Evolutionary conservation across 495 filamentous ascomycete genomes (phyloP).

Genomic region (Tuber umbilicatum): DNA sequence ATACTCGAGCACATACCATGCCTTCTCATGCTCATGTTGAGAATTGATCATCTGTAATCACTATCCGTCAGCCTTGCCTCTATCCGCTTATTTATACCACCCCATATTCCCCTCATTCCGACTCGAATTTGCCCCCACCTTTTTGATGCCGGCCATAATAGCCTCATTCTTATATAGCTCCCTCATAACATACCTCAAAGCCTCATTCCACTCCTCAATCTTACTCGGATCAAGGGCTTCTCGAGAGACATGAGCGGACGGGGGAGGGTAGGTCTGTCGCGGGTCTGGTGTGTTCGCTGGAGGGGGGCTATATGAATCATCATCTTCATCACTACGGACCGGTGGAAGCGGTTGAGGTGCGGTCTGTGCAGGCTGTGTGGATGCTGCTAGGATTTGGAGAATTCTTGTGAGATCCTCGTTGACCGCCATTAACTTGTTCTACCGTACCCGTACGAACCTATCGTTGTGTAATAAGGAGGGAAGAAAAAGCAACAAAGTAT

Average conservation of each 20-base stretch:
- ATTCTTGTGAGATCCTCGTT: conserved; percentile 17
- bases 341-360: conserved; percentile 7
- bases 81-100: conserved; percentile 1
- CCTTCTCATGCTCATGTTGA: conserved; percentile 58
- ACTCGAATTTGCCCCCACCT: conserved; percentile 37
- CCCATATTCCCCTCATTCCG: not conserved
- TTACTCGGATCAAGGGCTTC: conserved; percentile 48
- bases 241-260: not conserved
- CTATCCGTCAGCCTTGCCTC: conserved; percentile 32
- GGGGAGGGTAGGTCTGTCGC: not conserved
- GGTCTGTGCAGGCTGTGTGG: conserved; percentile 13
- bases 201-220: conserved; percentile 61
- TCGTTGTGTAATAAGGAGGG: not conserved
- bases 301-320: conserved; percentile 16
- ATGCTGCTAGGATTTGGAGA: conserved; percentile 1
- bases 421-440: not conserved
- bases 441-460: not conserved
- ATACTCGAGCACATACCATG: conserved; percentile 56
- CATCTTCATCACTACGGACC: not conserved
- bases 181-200: conserved; percentile 57
- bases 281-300: conserved; percentile 1
- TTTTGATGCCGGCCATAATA: conserved; percentile 44
- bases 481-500: not conserved
- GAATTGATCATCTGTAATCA: conserved; percentile 54
- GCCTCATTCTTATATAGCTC: conserved; percentile 51